These are phyloP conservation scores for Senecio squalidus DNA, from an alignment of 140 eudicot genomes.

Conservation along the genomic window DNA sequence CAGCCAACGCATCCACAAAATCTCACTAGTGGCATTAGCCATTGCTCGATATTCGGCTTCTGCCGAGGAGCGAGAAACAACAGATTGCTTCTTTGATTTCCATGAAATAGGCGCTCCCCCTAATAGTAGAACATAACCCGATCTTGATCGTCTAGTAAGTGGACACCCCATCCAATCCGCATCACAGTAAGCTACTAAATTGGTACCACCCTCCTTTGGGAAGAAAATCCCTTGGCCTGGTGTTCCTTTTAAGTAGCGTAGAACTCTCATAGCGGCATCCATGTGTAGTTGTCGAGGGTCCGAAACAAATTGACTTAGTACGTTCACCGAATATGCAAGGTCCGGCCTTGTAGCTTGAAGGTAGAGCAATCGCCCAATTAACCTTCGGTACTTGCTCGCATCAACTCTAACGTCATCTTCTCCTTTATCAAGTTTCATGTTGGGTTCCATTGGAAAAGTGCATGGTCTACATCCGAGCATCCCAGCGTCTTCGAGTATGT, in stretches of 20 bases:
- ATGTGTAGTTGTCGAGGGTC: not conserved
- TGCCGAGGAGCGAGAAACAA: not conserved
- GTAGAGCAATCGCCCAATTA: not conserved
- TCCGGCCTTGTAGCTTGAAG: not conserved
- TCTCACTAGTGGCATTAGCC: not conserved
- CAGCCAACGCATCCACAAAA: not conserved
- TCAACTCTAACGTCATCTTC: not conserved
- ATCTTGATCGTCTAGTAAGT: not conserved
- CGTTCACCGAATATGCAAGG: not conserved
- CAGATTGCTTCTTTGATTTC: not conserved
- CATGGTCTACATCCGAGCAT: slow-evolving; percentile 3
- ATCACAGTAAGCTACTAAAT: not conserved
- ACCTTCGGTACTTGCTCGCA: not conserved
- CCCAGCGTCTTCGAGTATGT: not conserved
- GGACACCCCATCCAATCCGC: not conserved
- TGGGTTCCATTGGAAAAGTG: not conserved
- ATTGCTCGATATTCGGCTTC: not conserved
- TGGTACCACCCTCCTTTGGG: not conserved
- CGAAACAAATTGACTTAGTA: not conserved
- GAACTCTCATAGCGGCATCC: not conserved
- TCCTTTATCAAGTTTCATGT: not conserved
- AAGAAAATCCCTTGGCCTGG: not conserved
- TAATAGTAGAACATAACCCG: not conserved
- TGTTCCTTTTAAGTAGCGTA: not conserved
- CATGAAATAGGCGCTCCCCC: not conserved